Percentiles rank a stretch among this genome's conserved stretches.
phyloP scores from a whole-genome alignment of 2,329 filamentous ascomycete species.

The Penicillium sp. region DNA sequence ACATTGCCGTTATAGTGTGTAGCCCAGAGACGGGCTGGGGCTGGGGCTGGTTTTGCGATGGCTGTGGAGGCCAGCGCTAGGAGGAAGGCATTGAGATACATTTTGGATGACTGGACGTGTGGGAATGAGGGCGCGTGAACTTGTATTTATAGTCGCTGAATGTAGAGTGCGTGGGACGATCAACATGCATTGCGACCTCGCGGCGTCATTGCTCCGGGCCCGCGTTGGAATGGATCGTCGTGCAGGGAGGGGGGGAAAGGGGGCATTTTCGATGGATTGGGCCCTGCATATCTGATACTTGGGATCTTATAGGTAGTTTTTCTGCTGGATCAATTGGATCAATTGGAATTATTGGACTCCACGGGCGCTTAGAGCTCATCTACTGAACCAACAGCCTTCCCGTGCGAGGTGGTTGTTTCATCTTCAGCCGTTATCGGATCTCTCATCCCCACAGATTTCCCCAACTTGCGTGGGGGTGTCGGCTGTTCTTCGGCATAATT shows the following conservation, averaged over 20 bases:
- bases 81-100: slow-evolving; percentile 15
- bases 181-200: neutral
- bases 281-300: neutral
- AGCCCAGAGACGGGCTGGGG: slow-evolving; percentile 20
- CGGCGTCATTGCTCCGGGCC: neutral
- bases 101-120: neutral
- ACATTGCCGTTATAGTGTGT: slow-evolving; percentile 26
- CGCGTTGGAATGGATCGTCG: slow-evolving; percentile 9
- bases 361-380: neutral
- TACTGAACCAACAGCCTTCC: too few relatives aligned
- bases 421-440: neutral
- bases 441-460: neutral
- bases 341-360: neutral
- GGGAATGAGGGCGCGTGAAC: neutral
- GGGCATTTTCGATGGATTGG: neutral
- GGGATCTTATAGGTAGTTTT: neutral
- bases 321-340: neutral
- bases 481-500: neutral
- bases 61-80: slow-evolving; percentile 1
- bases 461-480: slow-evolving; percentile 2
- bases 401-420: neutral
- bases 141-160: neutral
- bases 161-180: neutral
- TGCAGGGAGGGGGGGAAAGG: neutral
- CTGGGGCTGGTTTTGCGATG: neutral